Evolutionary conservation across 805 yeast genomes (phyloP), one percentile per base, ranked within the genome.

Genomic region (Teunomyces barrocoloradensis): DNA sequence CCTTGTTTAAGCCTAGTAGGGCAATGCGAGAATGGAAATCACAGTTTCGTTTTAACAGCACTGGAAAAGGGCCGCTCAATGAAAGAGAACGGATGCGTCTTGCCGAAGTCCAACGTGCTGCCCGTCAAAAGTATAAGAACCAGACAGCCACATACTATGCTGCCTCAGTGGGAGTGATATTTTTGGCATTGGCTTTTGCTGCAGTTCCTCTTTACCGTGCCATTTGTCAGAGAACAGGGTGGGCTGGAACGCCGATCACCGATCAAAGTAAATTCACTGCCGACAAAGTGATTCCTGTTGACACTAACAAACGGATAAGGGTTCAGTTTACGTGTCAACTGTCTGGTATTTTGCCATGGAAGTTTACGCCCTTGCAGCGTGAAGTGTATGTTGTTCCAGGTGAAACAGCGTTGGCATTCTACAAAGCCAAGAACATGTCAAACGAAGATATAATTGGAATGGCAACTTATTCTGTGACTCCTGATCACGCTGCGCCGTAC

Each of bases 381-480:
- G 96, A 91, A 65, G 98, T 94, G 1, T 82, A 82, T 56, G 86
- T 94, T 18, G 82, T 89, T 7, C 99, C 99, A 0, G 99, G 99
- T 18, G 99, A 94, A 67, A 94, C 99, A 2, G 99, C 99, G 0
- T 73, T 94, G 50, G 97, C 96, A 0, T 94, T 94, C 64, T 94
- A 89, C 72, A 87, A 84, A 65, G 99, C 99, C 20, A 87, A 84
- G 65, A 94, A 94, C 62, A 73, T 73, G 50, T 81, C 96, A 38
- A 84, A 85, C 50, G 87, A 87, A 57, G 98, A 94, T 63, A 88
- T 94, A 38, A 89, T 94, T 45, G 99, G 99, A 6, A 94, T 94
- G 96, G 99, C 99, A 2, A 94, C 99, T 0, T 94, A 94, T 65
- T 86, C 96, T 4, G 97, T 94, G 42, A 82, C 96, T 0, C 99